These are phyloP conservation scores for Xylaria acuta DNA, from an alignment of 495 filamentous ascomycete genomes.

Conservation along the genomic window DNA sequence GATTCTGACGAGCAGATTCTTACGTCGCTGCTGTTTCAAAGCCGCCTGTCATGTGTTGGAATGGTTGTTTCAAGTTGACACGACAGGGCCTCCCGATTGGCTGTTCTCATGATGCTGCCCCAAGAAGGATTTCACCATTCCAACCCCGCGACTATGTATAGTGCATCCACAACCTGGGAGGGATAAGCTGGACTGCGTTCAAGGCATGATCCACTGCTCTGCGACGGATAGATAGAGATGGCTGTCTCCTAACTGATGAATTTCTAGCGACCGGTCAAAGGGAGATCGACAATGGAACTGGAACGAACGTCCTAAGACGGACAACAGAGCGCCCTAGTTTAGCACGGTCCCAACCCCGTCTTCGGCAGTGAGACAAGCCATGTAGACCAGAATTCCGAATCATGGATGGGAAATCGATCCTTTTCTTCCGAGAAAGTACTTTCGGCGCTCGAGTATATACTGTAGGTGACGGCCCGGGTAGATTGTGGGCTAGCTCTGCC, in stretches of 20 bases:
- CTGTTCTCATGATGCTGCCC: neutral
- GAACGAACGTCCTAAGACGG: slow-evolving; percentile 10
- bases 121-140: slow-evolving; percentile 17
- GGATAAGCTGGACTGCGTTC: slow-evolving; percentile 8
- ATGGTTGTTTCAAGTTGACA: slow-evolving; percentile 28
- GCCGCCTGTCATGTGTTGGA: slow-evolving; percentile 18
- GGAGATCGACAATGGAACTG: slow-evolving; percentile 19
- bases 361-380: slow-evolving; percentile 16
- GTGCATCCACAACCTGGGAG: neutral
- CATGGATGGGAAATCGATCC: neutral
- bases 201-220: slow-evolving; percentile 22
- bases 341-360: slow-evolving; percentile 18
- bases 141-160: slow-evolving; percentile 19
- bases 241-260: neutral
- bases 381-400: slow-evolving; percentile 2
- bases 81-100: slow-evolving; percentile 20
- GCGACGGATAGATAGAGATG: neutral
- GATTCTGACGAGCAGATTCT: slow-evolving; percentile 19
- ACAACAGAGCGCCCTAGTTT: neutral
- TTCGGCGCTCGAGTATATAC: neutral
- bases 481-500: neutral
- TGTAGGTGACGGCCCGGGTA: neutral
- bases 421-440: neutral
- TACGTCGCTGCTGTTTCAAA: slow-evolving; percentile 25
- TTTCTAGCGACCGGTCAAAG: slow-evolving; percentile 5